phyloP scores from a whole-genome alignment of 305 asterid genomes.

The Petunia hybrid region DNA sequence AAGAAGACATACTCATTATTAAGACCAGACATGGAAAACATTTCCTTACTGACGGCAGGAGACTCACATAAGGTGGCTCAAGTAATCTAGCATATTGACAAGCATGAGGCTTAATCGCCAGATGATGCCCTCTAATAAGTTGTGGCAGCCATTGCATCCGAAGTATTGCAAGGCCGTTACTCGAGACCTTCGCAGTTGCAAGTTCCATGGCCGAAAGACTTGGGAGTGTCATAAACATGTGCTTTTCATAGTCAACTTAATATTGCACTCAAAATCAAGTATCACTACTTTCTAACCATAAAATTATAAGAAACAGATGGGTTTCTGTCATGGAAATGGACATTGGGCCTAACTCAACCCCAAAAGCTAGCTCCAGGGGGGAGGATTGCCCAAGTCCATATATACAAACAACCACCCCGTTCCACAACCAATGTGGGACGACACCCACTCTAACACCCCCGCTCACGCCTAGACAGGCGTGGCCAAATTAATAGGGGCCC shows the following conservation, averaged over 20 bases:
- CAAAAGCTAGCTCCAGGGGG: too few species aligned
- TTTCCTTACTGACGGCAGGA: not conserved
- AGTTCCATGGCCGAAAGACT: not conserved
- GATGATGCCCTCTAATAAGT: not conserved
- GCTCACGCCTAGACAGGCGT: too few species aligned
- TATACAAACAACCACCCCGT: too few species aligned
- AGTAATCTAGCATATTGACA: not conserved
- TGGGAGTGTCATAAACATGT: not conserved
- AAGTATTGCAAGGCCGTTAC: not conserved
- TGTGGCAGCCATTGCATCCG: not conserved
- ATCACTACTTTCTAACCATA: not conserved
- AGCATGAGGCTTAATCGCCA: not conserved
- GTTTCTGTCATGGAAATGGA: not conserved
- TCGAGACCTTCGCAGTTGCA: not conserved
- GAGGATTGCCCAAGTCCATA: too few species aligned
- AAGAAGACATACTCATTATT: too few species aligned
- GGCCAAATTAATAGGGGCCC: too few species aligned
- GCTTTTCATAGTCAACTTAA: not conserved
- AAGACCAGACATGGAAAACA: too few species aligned
- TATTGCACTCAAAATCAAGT: constrained; percentile 6
- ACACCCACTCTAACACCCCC: too few species aligned
- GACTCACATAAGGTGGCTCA: constrained; percentile 18
- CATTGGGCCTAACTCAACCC: too few species aligned
- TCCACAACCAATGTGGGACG: too few species aligned
- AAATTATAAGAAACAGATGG: not conserved